phyloP scores from a whole-genome alignment of 2,329 filamentous ascomycete species.

The Xylaria digitata region DNA sequence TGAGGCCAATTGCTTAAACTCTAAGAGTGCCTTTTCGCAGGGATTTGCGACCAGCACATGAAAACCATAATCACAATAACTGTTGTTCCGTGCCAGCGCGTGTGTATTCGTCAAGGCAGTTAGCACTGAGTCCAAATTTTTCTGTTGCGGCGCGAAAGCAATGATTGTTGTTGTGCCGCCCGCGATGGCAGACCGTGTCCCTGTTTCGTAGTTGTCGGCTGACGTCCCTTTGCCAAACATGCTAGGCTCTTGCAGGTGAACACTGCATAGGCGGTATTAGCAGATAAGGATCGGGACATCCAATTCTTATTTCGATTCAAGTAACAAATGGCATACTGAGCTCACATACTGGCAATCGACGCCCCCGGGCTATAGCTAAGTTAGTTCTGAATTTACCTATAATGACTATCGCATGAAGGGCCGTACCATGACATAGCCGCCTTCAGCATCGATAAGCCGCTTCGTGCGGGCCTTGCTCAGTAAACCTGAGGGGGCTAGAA shows the following conservation, averaged over 20 bases:
- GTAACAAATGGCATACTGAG: not conserved
- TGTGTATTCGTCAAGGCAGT: conserved; percentile 61
- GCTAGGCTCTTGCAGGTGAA: conserved; percentile 55
- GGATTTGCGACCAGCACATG: conserved; percentile 52
- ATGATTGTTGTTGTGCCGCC: conserved; percentile 70
- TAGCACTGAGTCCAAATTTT: conserved; percentile 56
- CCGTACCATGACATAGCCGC: conserved; percentile 55
- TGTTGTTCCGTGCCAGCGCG: conserved; percentile 55
- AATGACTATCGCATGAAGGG: not conserved
- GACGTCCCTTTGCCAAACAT: conserved; percentile 51
- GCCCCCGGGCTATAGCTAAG: conserved; percentile 50
- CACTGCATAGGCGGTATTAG: conserved; percentile 45
- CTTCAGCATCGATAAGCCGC: conserved; percentile 56
- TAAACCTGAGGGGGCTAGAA: conserved; percentile 54
- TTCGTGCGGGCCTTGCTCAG: conserved; percentile 47
- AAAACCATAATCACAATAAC: conserved; percentile 68
- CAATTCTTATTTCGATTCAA: not conserved
- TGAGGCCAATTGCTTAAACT: conserved; percentile 54
- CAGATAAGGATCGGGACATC: conserved; percentile 11
- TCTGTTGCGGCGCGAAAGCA: conserved; percentile 66
- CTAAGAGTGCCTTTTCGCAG: conserved; percentile 45
- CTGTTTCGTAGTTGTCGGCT: conserved; percentile 54
- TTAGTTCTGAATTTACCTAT: not conserved
- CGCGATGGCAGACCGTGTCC: conserved; percentile 65
- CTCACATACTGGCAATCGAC: conserved; percentile 48